A percentile compares a stretch with the other conserved stretches of the same genome.
phyloP scores from a whole-genome alignment of 768 basidiomycete species.

The Melanogaster broomeanus region DNA sequence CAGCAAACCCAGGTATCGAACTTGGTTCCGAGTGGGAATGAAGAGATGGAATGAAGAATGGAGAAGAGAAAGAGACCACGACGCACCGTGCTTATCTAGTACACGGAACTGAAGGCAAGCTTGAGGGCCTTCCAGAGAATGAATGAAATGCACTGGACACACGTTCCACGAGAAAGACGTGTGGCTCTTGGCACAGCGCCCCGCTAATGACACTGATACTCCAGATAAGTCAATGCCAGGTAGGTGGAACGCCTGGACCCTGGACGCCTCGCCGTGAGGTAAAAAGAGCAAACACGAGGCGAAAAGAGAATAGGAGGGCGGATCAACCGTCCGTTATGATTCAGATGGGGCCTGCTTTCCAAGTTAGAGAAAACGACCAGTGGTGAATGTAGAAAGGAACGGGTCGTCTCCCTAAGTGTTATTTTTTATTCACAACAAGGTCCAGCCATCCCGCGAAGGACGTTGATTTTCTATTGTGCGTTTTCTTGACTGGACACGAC shows the following conservation, averaged over 20 bases:
- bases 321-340: conserved; percentile 5
- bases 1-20: conserved; percentile 1
- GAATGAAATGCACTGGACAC: not conserved
- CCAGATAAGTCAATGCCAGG: not conserved
- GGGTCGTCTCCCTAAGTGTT: too few species aligned
- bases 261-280: not conserved
- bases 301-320: not conserved
- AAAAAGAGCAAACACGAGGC: conserved; percentile 9
- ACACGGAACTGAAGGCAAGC: not conserved
- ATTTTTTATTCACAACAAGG: too few species aligned
- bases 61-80: not conserved
- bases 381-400: too few species aligned
- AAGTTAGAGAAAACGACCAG: not conserved
- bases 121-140: not conserved
- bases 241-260: not conserved
- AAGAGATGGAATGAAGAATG: not conserved
- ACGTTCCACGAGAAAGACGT: not conserved
- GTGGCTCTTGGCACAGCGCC: not conserved
- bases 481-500: too few species aligned
- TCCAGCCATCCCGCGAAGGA: too few species aligned
- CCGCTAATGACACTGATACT: not conserved
- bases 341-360: too few species aligned
- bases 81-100: conserved; percentile 5
- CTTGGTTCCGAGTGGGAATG: not conserved
- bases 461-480: too few species aligned